Conservation (phyloP, 2,329 filamentous ascomycete species). For the Neurospora sp. region DNA sequence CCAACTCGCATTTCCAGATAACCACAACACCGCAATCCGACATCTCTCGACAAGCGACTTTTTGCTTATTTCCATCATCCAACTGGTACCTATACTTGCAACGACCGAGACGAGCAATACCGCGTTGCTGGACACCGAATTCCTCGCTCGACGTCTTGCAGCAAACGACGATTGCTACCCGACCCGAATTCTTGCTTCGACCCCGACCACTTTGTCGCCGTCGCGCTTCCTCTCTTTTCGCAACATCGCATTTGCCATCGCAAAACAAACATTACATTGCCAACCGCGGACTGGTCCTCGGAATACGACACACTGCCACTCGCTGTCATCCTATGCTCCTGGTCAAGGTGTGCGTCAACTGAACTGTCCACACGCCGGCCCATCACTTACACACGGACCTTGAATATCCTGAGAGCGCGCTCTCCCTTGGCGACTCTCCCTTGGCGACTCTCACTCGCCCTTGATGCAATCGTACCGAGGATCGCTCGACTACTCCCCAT, state of each 20-base stretch:
- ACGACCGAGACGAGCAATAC: not conserved
- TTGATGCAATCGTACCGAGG: constrained; percentile 67
- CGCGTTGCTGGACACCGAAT: not conserved
- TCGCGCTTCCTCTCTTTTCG: not conserved
- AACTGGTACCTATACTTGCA: not conserved
- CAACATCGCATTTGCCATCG: not conserved
- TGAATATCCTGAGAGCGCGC: constrained; percentile 3
- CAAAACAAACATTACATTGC: not conserved
- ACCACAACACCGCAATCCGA: not conserved
- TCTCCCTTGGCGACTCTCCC: constrained; percentile 3
- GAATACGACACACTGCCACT: not conserved
- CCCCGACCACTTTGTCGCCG: not conserved
- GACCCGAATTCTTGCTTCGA: not conserved
- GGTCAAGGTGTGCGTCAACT: constrained; percentile 10
- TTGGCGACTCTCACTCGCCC: constrained; percentile 25
- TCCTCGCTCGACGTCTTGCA: not conserved
- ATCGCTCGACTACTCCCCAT: constrained; percentile 57
- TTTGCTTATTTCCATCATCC: not conserved
- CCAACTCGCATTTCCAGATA: not conserved
- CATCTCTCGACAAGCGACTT: not conserved
- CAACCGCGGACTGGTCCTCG: not conserved
- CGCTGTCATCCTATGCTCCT: constrained; percentile 6
- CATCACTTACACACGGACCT: not conserved
- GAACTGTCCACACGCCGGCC: constrained; percentile 10
- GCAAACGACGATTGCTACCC: not conserved